Conservation (phyloP, 2,329 filamentous ascomycete species). For the Colletotrichum karsti region DNA sequence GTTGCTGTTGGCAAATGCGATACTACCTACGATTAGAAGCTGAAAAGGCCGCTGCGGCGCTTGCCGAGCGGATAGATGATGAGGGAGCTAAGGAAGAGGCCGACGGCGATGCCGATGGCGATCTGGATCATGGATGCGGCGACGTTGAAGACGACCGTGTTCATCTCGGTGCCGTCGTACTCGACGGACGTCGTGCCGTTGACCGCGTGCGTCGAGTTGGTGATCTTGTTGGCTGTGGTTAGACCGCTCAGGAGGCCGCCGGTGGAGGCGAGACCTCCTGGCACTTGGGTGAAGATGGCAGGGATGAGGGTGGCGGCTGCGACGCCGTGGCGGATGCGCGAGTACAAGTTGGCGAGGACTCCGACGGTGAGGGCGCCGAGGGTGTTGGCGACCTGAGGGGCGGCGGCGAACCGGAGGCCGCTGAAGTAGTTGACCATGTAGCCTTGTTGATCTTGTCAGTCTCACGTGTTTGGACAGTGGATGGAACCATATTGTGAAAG, state of each 20-base stretch:
- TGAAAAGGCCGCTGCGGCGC: conserved; percentile 58
- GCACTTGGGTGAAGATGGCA: conserved; percentile 58
- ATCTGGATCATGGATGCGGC: conserved; percentile 62
- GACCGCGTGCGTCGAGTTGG: conserved; percentile 43
- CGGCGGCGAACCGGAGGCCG: conserved; percentile 69
- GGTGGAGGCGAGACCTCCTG: conserved; percentile 55
- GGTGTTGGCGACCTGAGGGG: conserved; percentile 79
- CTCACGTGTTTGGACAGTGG: fast-evolving
- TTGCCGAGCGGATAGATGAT: conserved; percentile 59
- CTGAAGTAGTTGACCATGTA: conserved; percentile 82
- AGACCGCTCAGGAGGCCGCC: conserved; percentile 56
- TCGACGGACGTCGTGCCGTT: conserved; percentile 44
- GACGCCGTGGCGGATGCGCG: conserved; percentile 62
- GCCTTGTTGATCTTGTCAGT: conserved; percentile 40
- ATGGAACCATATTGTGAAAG: no score
- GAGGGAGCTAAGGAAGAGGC: conserved; percentile 57
- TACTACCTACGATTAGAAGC: conserved; percentile 43
- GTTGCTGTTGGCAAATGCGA: neutral
- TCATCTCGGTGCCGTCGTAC: conserved; percentile 33
- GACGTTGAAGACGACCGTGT: conserved; percentile 53
- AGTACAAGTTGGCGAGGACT: conserved; percentile 80
- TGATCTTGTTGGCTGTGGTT: conserved; percentile 52
- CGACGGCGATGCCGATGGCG: conserved; percentile 60
- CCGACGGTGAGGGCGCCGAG: conserved; percentile 81
- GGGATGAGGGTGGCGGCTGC: conserved; percentile 56